phyloP scores from a whole-genome alignment of 176 grass and related monocot genomes.

The Miscanthus lutarioriparius region DNA sequence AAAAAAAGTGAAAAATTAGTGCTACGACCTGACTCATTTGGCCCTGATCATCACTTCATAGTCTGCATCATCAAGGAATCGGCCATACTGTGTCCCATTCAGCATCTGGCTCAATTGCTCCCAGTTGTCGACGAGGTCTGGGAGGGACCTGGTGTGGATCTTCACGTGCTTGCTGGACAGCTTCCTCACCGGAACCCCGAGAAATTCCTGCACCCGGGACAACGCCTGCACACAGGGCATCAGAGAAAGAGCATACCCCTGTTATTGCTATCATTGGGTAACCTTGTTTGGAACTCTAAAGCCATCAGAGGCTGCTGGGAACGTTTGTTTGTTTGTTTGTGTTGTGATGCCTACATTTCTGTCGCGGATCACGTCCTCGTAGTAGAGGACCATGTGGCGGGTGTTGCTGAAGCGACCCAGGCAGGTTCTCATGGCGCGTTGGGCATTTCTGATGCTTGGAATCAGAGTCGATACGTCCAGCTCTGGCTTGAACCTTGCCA shows the following conservation, averaged over 20 bases:
- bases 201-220: slow-evolving; percentile 67
- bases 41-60: slow-evolving; percentile 35
- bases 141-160: slow-evolving; percentile 75
- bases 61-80: slow-evolving; percentile 65
- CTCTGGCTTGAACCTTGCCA: slow-evolving; percentile 79
- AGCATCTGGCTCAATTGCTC: slow-evolving; percentile 54
- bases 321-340: not conserved
- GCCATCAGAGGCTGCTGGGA: not conserved
- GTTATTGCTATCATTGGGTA: not conserved
- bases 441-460: slow-evolving; percentile 49
- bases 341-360: slow-evolving; percentile 40
- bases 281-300: no score
- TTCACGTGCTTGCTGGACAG: slow-evolving; percentile 77
- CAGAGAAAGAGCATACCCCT: no score
- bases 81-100: slow-evolving; percentile 56
- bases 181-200: slow-evolving; percentile 51
- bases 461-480: slow-evolving; percentile 56
- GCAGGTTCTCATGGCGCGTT: slow-evolving; percentile 50
- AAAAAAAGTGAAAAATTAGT: not conserved
- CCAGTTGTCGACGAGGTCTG: slow-evolving; percentile 70
- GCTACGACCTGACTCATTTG: not conserved
- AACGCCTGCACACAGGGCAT: slow-evolving; percentile 47
- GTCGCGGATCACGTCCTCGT: slow-evolving; percentile 77
- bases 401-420: slow-evolving; percentile 54
- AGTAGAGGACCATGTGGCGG: slow-evolving; percentile 75